Percentiles rank a stretch among this genome's conserved stretches.
phyloP scores from a whole-genome alignment of 306 rosid genomes.

The Malus sieversii region DNA sequence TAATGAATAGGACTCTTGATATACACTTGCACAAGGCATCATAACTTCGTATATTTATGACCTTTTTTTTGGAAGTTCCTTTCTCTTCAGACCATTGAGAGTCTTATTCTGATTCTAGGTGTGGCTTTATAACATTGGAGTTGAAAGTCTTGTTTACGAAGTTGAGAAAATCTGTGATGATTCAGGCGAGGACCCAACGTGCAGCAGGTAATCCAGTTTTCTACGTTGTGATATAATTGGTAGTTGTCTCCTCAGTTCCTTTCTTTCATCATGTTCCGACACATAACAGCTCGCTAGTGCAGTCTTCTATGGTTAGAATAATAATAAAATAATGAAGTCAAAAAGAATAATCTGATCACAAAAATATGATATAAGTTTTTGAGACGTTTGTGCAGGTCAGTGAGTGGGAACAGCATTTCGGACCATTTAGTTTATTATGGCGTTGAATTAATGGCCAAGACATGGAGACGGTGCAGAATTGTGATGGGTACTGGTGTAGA shows the following conservation, averaged over 20 bases:
- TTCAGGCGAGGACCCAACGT: conserved; percentile 87
- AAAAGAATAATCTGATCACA: not conserved
- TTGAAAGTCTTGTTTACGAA: conserved; percentile 61
- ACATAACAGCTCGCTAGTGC: not conserved
- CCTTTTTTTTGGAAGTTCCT: not conserved
- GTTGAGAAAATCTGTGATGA: conserved; percentile 77
- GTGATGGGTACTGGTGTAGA: conserved; percentile 45
- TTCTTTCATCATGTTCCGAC: not conserved
- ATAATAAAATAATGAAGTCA: not conserved
- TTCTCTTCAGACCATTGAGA: conserved; percentile 14
- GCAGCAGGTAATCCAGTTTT: conserved; percentile 68
- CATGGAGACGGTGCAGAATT: conserved; percentile 58
- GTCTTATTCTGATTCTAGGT: conserved; percentile 41
- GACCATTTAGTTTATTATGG: conserved; percentile 77
- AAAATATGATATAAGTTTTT: conserved; percentile 14
- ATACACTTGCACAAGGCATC: not conserved
- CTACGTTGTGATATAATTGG: not conserved
- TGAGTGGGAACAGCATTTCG: conserved; percentile 65
- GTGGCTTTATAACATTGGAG: conserved; percentile 75
- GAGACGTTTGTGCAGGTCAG: conserved; percentile 61
- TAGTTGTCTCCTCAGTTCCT: not conserved
- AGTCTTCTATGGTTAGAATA: not conserved
- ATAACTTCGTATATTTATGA: not conserved
- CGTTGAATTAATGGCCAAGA: conserved; percentile 40
- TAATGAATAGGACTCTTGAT: not conserved